Evolutionary conservation across 306 rosid genomes (phyloP).

Genomic region (Albizia julibrissin): DNA sequence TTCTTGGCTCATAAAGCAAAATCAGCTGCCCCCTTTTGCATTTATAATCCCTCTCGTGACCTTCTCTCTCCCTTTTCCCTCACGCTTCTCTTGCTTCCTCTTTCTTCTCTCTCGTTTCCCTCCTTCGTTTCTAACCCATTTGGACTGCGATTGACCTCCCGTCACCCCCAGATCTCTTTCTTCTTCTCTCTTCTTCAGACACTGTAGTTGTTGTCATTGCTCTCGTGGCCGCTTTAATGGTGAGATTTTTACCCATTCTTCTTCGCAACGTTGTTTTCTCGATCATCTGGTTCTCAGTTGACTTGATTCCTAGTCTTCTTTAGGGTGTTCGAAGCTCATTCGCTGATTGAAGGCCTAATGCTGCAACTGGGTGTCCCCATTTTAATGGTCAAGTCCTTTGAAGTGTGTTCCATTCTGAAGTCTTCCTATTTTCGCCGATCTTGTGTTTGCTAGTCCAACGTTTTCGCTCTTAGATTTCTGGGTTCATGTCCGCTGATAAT

Average conservation of each 20-base stretch:
- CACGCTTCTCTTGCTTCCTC: slow-evolving; percentile 4
- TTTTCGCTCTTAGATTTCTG: slow-evolving; percentile 29
- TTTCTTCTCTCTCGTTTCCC: slow-evolving; percentile 11
- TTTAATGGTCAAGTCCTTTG: not conserved
- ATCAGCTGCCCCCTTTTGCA: slow-evolving; percentile 2
- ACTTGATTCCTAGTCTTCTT: not conserved
- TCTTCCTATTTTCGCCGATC: slow-evolving; percentile 29
- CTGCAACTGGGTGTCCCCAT: slow-evolving; percentile 10
- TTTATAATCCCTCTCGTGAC: slow-evolving; percentile 57
- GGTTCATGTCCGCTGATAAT: not conserved
- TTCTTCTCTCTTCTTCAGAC: slow-evolving; percentile 13
- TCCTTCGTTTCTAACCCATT: not conserved
- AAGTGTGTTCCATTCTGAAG: slow-evolving; percentile 1
- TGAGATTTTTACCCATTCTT: slow-evolving; percentile 13
- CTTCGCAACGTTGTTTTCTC: not conserved
- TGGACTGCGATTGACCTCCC: slow-evolving; percentile 19
- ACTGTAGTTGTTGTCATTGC: not conserved
- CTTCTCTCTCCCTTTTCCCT: slow-evolving; percentile 31
- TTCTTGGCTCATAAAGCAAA: slow-evolving; percentile 3
- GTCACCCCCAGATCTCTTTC: slow-evolving; percentile 47
- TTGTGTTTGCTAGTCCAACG: slow-evolving; percentile 5
- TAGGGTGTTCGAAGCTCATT: not conserved
- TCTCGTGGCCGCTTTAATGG: slow-evolving; percentile 23
- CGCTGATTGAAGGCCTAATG: slow-evolving; percentile 19
- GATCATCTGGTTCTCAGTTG: not conserved